phyloP scores from a whole-genome alignment of 73 alveolate species.

The Stentor roeselii region DNA sequence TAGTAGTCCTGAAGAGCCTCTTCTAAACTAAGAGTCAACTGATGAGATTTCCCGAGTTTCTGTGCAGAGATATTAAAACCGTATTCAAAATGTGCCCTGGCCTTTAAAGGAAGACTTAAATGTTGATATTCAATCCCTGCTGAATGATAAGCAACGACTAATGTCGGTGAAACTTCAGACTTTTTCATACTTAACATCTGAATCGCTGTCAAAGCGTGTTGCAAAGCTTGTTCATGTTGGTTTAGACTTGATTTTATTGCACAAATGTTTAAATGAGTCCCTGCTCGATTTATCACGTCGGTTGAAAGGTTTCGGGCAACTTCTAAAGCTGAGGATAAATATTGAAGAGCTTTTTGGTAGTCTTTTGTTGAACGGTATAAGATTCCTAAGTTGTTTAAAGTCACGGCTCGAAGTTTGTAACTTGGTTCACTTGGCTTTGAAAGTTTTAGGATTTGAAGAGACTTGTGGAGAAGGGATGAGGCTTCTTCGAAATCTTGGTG shows the following conservation, averaged over 20 bases:
- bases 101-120: neutral
- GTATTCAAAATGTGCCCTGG: neutral
- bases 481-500: neutral
- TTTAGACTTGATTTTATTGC: slow-evolving; percentile 63
- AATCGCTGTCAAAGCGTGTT: slow-evolving; percentile 68
- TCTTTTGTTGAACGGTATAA: neutral
- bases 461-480: neutral
- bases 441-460: neutral
- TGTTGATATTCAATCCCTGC: slow-evolving; percentile 3
- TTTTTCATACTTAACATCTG: neutral
- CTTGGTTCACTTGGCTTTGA: neutral
- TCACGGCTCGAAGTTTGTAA: neutral
- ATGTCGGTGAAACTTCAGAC: neutral
- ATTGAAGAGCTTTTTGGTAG: neutral
- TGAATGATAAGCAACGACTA: neutral
- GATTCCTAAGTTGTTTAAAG: neutral
- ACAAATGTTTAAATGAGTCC: slow-evolving; percentile 69
- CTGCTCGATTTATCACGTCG: slow-evolving; percentile 46
- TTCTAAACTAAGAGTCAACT: neutral
- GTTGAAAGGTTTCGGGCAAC: neutral
- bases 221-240: slow-evolving; percentile 60
- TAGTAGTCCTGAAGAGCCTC: neutral
- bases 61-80: neutral
- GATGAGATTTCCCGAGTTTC: neutral
- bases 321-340: slow-evolving; percentile 6